Percentiles rank a stretch among this genome's conserved stretches.
phyloP scores from a whole-genome alignment of 2,329 filamentous ascomycete genomes.

The Calonectria montana region DNA sequence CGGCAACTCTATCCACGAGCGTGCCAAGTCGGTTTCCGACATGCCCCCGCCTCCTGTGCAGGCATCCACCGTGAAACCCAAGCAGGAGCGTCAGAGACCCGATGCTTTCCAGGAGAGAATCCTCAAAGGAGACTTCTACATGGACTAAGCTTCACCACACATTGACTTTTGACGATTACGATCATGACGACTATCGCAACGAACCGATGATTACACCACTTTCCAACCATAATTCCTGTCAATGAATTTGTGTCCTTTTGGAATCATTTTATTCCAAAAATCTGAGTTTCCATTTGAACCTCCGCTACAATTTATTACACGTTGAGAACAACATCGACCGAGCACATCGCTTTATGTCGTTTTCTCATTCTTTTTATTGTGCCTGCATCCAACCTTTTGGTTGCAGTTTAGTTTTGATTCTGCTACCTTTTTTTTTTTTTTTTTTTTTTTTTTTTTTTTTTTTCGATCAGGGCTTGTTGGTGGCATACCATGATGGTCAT shows the following conservation, averaged over 20 bases:
- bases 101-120: conserved; percentile 98
- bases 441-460: conserved; percentile 29
- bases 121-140: conserved; percentile 96
- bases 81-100: conserved; percentile 71
- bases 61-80: conserved; percentile 57
- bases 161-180: conserved; percentile 28
- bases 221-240: conserved; percentile 27
- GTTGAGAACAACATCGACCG: conserved; percentile 23
- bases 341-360: conserved; percentile 32
- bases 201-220: conserved; percentile 29
- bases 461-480: conserved; percentile 27
- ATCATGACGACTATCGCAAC: conserved; percentile 34
- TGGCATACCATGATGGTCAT: conserved; percentile 15
- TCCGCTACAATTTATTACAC: conserved; percentile 18
- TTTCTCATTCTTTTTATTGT: conserved; percentile 15
- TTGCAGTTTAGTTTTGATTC: not conserved
- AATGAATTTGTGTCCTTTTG: conserved; percentile 12
- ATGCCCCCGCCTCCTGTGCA: conserved; percentile 69
- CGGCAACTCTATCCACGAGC: conserved; percentile 64
- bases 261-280: conserved; percentile 20
- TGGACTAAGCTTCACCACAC: conserved; percentile 74
- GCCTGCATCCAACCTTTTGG: not conserved
- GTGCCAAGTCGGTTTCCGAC: conserved; percentile 76
- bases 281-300: conserved; percentile 26
- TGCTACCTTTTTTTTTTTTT: conserved; percentile 20